Evolutionary conservation across 2,329 filamentous ascomycete species (phyloP), one percentile per base, ranked within the genome.

Genomic region (Thermomyces lanuginosus): DNA sequence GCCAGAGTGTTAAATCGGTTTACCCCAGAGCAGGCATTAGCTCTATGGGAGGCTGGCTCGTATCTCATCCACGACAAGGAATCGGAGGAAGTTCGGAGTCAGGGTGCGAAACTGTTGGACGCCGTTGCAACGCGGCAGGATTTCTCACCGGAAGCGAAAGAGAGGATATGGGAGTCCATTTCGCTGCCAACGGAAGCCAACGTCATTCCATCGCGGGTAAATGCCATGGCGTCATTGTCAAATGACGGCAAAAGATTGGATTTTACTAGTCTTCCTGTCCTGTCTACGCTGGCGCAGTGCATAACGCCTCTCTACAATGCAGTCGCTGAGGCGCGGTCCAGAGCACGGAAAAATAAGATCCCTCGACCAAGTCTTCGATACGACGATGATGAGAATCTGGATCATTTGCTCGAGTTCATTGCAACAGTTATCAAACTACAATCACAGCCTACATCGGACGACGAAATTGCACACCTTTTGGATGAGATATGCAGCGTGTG

Each of bases 201-300:
- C 27, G 43, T 53, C 19, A 46, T 57, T 24, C 45, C 53, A 10
- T 38, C 48, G 8, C 49, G 49, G 3, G 44, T 56, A 8, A 49
- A 53, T 24, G 44, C 54, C 1, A 43, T 58, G 29, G 49, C 56
- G 16, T 40, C 43, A 4, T 38, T 58, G 20, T 53, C 53, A n/a
- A 53, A 58, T 26, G 52, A 58, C 41, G 53, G 53, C 23, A 46
- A 53, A 23, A 56, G 55, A 30, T 31, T 56, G 21, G 54, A 58
- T 16, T 56, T 55, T 35, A 42, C 51, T 15, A 40, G 43, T 16
- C 44, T 45, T 4, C 54, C 53, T 4, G 42, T 56, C 18, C 36
- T 58, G 8, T 51, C 46, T 6, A 44, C 53, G n/a, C 43, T 56
- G 16, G 51, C 51, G 5, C 45, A 47, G 6, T 56, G 51, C 37